phyloP scores from a whole-genome alignment of 768 basidiomycete species.

The Mycena albidolilacea region DNA sequence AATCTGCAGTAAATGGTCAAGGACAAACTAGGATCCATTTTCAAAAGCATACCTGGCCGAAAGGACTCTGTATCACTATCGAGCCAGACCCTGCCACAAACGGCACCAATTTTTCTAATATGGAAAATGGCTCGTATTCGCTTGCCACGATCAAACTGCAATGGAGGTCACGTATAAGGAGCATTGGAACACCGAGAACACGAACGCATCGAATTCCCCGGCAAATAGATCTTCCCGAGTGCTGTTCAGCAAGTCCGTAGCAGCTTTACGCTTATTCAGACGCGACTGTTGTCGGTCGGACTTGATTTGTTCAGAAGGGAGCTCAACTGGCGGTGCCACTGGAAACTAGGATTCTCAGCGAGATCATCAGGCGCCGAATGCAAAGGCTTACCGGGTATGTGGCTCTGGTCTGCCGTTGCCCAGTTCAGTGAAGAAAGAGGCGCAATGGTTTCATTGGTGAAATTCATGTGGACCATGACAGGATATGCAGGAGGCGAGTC shows the following conservation, averaged over 20 bases:
- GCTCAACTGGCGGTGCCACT: constrained; percentile 75
- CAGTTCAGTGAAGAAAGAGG: constrained; percentile 85
- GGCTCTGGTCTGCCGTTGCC: constrained; percentile 88
- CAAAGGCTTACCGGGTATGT: constrained; percentile 69
- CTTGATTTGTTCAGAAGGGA: constrained; percentile 69
- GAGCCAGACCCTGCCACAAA: constrained; percentile 90
- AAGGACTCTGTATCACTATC: constrained; percentile 89
- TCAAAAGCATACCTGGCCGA: constrained; percentile 74
- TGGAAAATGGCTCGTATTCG: constrained; percentile 87
- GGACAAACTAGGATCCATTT: constrained; percentile 12
- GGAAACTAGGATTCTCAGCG: constrained; percentile 37
- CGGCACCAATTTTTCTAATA: constrained; percentile 79
- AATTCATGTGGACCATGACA: constrained; percentile 89
- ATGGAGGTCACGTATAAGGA: constrained; percentile 17
- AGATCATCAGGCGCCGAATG: constrained; percentile 1
- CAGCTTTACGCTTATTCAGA: constrained; percentile 82
- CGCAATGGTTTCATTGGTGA: constrained; percentile 67
- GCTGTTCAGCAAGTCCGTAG: constrained; percentile 71
- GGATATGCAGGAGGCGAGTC: constrained; percentile 96
- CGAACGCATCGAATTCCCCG: constrained; percentile 92
- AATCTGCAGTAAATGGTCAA: constrained; percentile 57
- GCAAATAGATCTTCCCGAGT: constrained; percentile 86
- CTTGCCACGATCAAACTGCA: constrained; percentile 83
- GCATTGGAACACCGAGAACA: neutral
- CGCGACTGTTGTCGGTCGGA: constrained; percentile 82